Evolutionary conservation across 176 grass and related monocot genomes (phyloP).

Genomic region (Guadua angustifolia): DNA sequence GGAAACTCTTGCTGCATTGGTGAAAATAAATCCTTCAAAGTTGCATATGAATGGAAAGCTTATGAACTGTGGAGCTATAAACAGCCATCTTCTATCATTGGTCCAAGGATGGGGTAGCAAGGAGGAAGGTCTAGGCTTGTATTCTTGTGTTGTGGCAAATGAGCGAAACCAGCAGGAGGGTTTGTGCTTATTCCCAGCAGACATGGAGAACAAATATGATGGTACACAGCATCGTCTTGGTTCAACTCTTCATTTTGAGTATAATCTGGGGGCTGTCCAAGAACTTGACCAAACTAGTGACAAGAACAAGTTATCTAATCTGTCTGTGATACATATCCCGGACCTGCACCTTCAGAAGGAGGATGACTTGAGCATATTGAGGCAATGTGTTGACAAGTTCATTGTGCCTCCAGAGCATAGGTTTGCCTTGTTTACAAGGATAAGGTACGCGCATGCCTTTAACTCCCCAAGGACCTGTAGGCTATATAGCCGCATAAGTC

Average conservation of each 20-base stretch:
- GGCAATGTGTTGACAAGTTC: slow-evolving; percentile 72
- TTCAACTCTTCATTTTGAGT: slow-evolving; percentile 98
- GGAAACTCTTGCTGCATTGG: slow-evolving; percentile 84
- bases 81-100: slow-evolving; percentile 83
- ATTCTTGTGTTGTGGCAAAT: slow-evolving; percentile 93
- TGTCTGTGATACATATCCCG: slow-evolving; percentile 87
- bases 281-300: slow-evolving; percentile 52
- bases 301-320: slow-evolving; percentile 59
- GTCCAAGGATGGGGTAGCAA: slow-evolving; percentile 99
- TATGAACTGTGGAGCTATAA: slow-evolving; percentile 77
- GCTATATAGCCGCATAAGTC: slow-evolving; percentile 90
- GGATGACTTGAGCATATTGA: slow-evolving; percentile 88
- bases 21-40: slow-evolving; percentile 97
- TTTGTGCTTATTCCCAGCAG: slow-evolving; percentile 73
- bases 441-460: slow-evolving; percentile 90
- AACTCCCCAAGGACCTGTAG: slow-evolving; percentile 68
- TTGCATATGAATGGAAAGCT: slow-evolving; percentile 93
- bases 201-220: slow-evolving; percentile 75
- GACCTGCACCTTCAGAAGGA: slow-evolving; percentile 88
- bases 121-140: slow-evolving; percentile 95
- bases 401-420: slow-evolving; percentile 82
- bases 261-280: slow-evolving; percentile 51
- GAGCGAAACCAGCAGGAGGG: slow-evolving; percentile 77
- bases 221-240: slow-evolving; percentile 77
- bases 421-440: slow-evolving; percentile 93